phyloP scores from a whole-genome alignment of 306 rosid species.

The Vachellia pachyceras region DNA sequence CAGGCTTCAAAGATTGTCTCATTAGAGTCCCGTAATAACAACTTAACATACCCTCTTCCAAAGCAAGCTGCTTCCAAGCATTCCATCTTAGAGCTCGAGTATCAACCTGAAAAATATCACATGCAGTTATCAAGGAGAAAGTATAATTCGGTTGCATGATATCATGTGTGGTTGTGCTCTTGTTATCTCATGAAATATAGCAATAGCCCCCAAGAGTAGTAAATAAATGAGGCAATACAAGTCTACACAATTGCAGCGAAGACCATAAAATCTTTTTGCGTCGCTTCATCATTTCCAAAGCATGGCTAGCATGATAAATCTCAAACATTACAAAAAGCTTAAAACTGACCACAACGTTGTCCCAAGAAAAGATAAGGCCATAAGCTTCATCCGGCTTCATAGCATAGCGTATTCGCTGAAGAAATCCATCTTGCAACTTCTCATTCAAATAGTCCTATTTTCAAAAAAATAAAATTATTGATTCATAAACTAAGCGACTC shows the following conservation, averaged over 20 bases:
- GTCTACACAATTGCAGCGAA: neutral
- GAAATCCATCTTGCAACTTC: slow-evolving; percentile 92
- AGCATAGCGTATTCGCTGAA: slow-evolving; percentile 91
- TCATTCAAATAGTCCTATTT: slow-evolving; percentile 94
- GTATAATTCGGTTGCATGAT: slow-evolving; percentile 16
- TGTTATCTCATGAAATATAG: slow-evolving; percentile 15
- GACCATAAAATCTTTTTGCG: slow-evolving; percentile 27
- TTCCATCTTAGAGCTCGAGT: slow-evolving; percentile 75
- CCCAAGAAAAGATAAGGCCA: slow-evolving; percentile 97
- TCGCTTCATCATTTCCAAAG: slow-evolving; percentile 26
- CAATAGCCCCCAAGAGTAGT: slow-evolving; percentile 5
- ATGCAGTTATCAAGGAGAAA: slow-evolving; percentile 34
- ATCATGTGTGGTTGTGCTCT: neutral
- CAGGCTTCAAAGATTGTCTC: slow-evolving; percentile 17
- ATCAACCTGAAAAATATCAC: slow-evolving; percentile 76
- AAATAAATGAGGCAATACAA: slow-evolving; percentile 27
- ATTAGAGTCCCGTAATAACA: slow-evolving; percentile 18
- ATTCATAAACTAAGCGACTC: slow-evolving; percentile 16
- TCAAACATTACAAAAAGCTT: slow-evolving; percentile 21
- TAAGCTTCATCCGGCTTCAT: slow-evolving; percentile 99
- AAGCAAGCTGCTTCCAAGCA: slow-evolving; percentile 89
- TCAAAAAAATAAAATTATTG: slow-evolving; percentile 40
- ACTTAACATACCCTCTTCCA: slow-evolving; percentile 73
- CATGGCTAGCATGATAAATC: slow-evolving; percentile 22
- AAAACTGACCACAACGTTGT: slow-evolving; percentile 87